phyloP scores from a whole-genome alignment of 441 rosid genomes.

The Pelargonium cotyledonis region DNA sequence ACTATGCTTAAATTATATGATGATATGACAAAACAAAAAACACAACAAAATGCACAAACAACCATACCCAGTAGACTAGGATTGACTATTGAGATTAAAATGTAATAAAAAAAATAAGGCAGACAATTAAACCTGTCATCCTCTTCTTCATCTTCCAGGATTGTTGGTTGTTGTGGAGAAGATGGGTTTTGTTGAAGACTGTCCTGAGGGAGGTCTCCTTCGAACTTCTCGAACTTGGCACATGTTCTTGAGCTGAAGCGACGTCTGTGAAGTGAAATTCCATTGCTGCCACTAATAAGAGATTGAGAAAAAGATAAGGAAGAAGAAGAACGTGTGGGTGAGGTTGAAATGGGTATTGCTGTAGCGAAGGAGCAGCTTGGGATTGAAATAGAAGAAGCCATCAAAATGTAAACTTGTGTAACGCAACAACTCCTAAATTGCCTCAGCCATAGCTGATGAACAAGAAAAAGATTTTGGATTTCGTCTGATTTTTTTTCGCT shows the following conservation, averaged over 20 bases:
- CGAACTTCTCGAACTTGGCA: constrained; percentile 6
- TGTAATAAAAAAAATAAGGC: background rate
- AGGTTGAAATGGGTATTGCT: constrained; percentile 3
- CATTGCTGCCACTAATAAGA: too few species aligned
- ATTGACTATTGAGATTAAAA: too few species aligned
- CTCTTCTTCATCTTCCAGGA: background rate
- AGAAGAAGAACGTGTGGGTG: background rate
- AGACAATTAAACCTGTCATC: background rate
- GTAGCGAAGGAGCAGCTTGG: background rate
- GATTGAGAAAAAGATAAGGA: background rate
- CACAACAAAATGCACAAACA: too few species aligned
- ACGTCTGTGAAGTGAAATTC: too few species aligned
- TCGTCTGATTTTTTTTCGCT: too few species aligned
- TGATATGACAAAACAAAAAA: too few species aligned
- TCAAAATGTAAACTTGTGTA: background rate
- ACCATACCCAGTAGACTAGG: too few species aligned
- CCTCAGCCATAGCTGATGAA: too few species aligned
- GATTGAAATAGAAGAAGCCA: background rate
- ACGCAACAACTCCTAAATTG: too few species aligned
- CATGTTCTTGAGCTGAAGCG: background rate
- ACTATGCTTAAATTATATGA: too few species aligned
- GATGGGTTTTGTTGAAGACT: background rate
- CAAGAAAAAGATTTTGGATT: too few species aligned
- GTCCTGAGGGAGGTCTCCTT: constrained; percentile 5
- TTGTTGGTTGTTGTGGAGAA: background rate